A percentile compares a stretch with the other conserved stretches of the same genome.
phyloP scores from a whole-genome alignment of 345 rosid species.

The Toxicodendron radicans region DNA sequence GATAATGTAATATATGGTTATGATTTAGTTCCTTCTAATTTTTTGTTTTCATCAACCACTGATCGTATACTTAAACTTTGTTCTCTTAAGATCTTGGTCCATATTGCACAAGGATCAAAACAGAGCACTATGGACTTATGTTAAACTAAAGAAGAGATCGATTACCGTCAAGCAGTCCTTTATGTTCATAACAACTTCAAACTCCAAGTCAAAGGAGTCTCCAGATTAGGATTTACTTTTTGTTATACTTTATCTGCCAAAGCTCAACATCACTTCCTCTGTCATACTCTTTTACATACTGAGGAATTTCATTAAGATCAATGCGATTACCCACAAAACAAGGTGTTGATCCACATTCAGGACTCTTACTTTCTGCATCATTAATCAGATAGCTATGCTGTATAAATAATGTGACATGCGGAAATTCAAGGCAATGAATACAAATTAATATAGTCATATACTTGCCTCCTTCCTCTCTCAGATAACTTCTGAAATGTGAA shows the following conservation, averaged over 20 bases:
- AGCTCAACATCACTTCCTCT: slow-evolving; percentile 80
- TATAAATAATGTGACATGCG: neutral
- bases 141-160: too few species aligned
- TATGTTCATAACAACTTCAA: neutral
- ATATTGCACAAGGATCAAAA: too few species aligned
- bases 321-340: slow-evolving; percentile 57
- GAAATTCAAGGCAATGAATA: neutral
- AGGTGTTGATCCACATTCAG: slow-evolving; percentile 18
- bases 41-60: too few species aligned
- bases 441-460: neutral
- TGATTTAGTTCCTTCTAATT: too few species aligned
- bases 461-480: slow-evolving; percentile 52
- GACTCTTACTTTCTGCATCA: slow-evolving; percentile 34
- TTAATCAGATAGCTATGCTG: slow-evolving; percentile 5
- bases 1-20: too few species aligned
- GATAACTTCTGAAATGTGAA: slow-evolving; percentile 57
- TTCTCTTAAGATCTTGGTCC: too few species aligned
- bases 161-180: neutral
- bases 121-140: too few species aligned
- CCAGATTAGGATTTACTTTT: slow-evolving; percentile 2
- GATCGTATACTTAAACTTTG: too few species aligned
- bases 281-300: slow-evolving; percentile 51
- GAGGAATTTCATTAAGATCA: slow-evolving; percentile 55
- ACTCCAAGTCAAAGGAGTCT: neutral
- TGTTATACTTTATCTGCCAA: slow-evolving; percentile 64